Percentiles rank a stretch among this genome's conserved stretches.
These are phyloP conservation scores for Penicillium rolfsii DNA, from an alignment of 2,329 filamentous ascomycete species.

Conservation along the genomic window DNA sequence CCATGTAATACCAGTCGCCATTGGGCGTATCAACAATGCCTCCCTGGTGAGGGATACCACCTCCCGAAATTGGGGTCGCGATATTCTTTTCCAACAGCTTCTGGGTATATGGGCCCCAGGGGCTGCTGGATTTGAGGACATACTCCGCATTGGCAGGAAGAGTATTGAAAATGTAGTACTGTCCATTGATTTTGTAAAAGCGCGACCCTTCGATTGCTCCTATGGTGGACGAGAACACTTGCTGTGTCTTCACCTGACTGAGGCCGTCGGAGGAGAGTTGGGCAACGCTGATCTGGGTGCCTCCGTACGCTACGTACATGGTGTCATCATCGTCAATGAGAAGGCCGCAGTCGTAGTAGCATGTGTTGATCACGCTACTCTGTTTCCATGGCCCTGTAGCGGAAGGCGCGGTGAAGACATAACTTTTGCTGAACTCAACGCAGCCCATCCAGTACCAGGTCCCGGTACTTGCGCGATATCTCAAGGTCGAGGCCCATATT, in stretches of 20 bases:
- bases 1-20: slow-evolving; percentile 63
- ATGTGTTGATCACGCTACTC: slow-evolving; percentile 45
- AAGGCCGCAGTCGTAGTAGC: slow-evolving; percentile 62
- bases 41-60: slow-evolving; percentile 59
- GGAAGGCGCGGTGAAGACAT: slow-evolving; percentile 55
- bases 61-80: slow-evolving; percentile 48
- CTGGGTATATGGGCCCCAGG: slow-evolving; percentile 58
- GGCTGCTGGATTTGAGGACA: slow-evolving; percentile 54
- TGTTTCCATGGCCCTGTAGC: slow-evolving; percentile 52
- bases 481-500: slow-evolving; percentile 60
- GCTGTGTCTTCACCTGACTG: slow-evolving; percentile 49
- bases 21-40: slow-evolving; percentile 57
- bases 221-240: slow-evolving; percentile 50
- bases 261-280: slow-evolving; percentile 56
- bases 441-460: slow-evolving; percentile 64
- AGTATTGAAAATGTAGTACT: slow-evolving; percentile 60
- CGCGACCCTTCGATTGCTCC: slow-evolving; percentile 55
- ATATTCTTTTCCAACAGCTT: slow-evolving; percentile 51
- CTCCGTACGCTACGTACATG: slow-evolving; percentile 62
- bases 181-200: slow-evolving; percentile 61
- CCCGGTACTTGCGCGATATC: slow-evolving; percentile 55
- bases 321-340: slow-evolving; percentile 63
- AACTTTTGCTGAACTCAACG: slow-evolving; percentile 55
- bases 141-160: slow-evolving; percentile 52
- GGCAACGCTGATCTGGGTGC: slow-evolving; percentile 54